A percentile compares a stretch with the other conserved stretches of the same genome.
phyloP scores from a whole-genome alignment of 345 rosid species.

The Pistacia atlantica region DNA sequence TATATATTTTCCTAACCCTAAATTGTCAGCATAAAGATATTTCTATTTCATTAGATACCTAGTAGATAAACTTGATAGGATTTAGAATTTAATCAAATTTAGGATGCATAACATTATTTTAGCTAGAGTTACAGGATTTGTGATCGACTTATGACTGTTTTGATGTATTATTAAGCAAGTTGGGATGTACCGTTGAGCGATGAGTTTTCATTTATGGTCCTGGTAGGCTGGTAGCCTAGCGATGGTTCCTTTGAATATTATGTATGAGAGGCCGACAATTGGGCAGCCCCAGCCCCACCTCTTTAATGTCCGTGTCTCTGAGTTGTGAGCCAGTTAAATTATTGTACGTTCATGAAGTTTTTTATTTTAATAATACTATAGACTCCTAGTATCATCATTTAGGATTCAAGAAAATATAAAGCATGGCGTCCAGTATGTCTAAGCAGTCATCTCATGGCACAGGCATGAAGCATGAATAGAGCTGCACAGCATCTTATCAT shows the following conservation, averaged over 20 bases:
- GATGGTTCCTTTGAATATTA: slow-evolving; percentile 25
- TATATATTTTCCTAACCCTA: too few species aligned
- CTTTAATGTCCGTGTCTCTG: not conserved
- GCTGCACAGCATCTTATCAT: not conserved
- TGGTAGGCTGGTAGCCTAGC: slow-evolving; percentile 13
- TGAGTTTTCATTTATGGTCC: slow-evolving; percentile 12
- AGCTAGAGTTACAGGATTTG: not conserved
- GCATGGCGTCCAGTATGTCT: not conserved
- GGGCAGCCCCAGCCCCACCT: slow-evolving; percentile 2
- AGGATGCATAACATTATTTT: not conserved
- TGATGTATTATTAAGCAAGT: not conserved
- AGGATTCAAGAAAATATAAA: too few species aligned
- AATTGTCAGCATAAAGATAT: not conserved
- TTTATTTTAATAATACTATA: too few species aligned
- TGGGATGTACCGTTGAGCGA: not conserved
- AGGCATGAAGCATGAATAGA: not conserved
- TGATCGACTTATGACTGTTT: not conserved
- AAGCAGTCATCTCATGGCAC: not conserved
- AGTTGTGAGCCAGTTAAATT: not conserved
- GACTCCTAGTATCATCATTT: too few species aligned
- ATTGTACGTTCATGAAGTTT: not conserved
- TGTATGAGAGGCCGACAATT: slow-evolving; percentile 6
- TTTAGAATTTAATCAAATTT: not conserved
- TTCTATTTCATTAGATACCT: not conserved
- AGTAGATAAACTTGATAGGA: not conserved